Evolutionary conservation across 345 rosid genomes (phyloP), one percentile per base, ranked within the genome.

Genomic region (Raphanus sativus): DNA sequence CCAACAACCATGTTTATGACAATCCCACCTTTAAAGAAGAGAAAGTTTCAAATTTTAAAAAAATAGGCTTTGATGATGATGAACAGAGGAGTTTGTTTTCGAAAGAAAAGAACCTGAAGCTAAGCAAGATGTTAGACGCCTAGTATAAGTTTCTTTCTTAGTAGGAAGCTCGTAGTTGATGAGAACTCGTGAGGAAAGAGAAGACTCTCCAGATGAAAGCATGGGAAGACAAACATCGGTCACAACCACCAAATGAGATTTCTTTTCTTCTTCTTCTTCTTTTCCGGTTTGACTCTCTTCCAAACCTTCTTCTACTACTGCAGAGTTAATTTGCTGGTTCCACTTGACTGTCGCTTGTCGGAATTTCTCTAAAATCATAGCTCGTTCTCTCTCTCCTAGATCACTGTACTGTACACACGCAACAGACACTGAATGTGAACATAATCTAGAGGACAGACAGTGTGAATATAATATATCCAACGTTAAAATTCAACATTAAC

Each of bases 1-100:
- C 98, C 98, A 66, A 88, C 95, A 17, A 92, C 93, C 92, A 94
- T 86, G 81, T 94, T 94, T 84, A 94, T 90, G 1, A 87, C 86
- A 75, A 90, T 86, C 70, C 98, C 98, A 88, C 91, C 98, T 94
- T 77, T 76, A 11, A 48, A 42, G 0, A 6, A 83, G 26, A 36
- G 17, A 61, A 67, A 60, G 4, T 50, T 28, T 36, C 24, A 65
- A 25, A 65, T 34, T 54, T 58, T 60, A 16, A 12, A 2, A 52
- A 8, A 13, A 48, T 1, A 48, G 36, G 30, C 62, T 68, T 26
- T 71, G 76, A 65, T 74, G 68, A 62, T 75, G 33, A 73, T 73
- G 33, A 75, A 30, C 38, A 56, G 32, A 67, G 2, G 24, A 33
- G 34, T 34, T 28, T 40, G 64, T 29, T 9, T 6, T n/a, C 45